Base-by-base conservation (phyloP, 805 yeast species). In the Yarrowia sp. region DNA sequence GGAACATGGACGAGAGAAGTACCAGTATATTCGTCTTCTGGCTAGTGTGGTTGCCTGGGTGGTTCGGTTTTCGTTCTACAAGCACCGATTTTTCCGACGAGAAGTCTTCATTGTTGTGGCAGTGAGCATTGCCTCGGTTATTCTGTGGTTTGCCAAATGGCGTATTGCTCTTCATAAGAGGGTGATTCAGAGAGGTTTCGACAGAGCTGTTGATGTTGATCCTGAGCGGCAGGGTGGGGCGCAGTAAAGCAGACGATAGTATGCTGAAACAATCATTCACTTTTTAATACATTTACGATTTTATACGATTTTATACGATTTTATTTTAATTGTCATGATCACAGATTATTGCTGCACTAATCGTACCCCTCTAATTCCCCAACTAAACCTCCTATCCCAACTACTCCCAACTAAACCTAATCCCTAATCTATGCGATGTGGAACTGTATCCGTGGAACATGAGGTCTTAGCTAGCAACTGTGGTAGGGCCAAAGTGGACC, bases 181-280 rank as follows among this genome's bases (percentile, higher is more conserved):
- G 15, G 45, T 12, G 10, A 53, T 53, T 8, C 59, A 53, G 59
- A 22, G 59, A 14, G 19, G 35, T 0, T 53, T 53, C 19, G 36
- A 53, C 59, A 5, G 59, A 15, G 16, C 59, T 4, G 58, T 52
- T n/a, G 55, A 49, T 15, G 41, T 50, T n/a, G 58, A 52, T 8
- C 58, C 58, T 16, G 56, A 52, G 26, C 41, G 42, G 36, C 41
- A 35, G 35, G 15, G 9, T 2, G 8, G 12, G 8, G 9, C 2
- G 40, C 2, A 9, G 12, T 38, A 10, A 5, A 38, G 38, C 38
- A 42, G 16, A 15, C 15, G 46, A n/a, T n/a, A 19, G 19, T 19
- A 1, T n/a, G 8, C 15, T 42, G 10, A 0, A 14, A 15, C 46
- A 8, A n/a, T 42, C 3, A 26, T 26, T 5, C 32, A 26, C 2